phyloP scores from a whole-genome alignment of 1,139 yeast species.

The Yamadazyma mexicana region DNA sequence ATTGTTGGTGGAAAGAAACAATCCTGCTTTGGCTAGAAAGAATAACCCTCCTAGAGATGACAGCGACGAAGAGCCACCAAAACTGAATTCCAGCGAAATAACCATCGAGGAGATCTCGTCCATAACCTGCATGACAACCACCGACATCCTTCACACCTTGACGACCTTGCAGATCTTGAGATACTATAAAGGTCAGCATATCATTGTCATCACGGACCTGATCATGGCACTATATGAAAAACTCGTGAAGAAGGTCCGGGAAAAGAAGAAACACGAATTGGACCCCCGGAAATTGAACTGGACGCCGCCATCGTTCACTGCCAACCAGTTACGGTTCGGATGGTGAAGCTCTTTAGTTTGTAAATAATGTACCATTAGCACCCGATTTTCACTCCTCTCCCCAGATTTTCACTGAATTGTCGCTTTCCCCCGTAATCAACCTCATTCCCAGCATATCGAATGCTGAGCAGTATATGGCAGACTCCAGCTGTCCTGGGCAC shows the following conservation, averaged over 20 bases:
- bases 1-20: constrained; percentile 63
- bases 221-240: constrained; percentile 76
- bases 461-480: constrained; percentile 68
- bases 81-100: constrained; percentile 50
- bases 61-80: constrained; percentile 18
- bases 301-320: constrained; percentile 97
- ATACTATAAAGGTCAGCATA: constrained; percentile 95
- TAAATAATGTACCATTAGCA: background rate
- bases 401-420: constrained; percentile 89
- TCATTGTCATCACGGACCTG: constrained; percentile 85
- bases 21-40: constrained; percentile 38
- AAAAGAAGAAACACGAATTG: constrained; percentile 74
- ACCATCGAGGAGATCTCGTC: constrained; percentile 92
- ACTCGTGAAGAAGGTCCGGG: constrained; percentile 52
- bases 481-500: constrained; percentile 68
- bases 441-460: constrained; percentile 84
- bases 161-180: constrained; percentile 87
- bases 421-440: constrained; percentile 84
- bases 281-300: constrained; percentile 74
- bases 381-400: constrained; percentile 20
- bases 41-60: constrained; percentile 34
- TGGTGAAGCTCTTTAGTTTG: no score
- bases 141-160: constrained; percentile 90
- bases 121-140: constrained; percentile 91
- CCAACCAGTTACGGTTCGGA: constrained; percentile 92